Percentiles rank a stretch among this genome's conserved stretches.
phyloP scores from a whole-genome alignment of 768 basidiomycete genomes.

The Atractiella rhizophila region DNA sequence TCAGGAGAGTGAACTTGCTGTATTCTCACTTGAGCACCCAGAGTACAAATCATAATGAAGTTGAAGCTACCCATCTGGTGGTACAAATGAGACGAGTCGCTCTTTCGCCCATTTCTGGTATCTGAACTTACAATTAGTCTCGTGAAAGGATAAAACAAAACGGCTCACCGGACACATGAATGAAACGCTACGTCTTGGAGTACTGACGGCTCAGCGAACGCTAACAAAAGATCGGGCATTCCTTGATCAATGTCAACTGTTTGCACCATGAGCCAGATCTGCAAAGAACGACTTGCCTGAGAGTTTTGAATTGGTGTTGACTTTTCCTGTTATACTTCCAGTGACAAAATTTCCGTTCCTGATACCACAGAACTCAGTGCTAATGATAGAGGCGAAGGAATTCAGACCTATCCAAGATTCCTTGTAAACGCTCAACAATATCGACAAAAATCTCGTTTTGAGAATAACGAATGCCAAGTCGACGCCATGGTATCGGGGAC shows the following conservation, averaged over 20 bases:
- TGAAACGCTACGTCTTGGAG: slow-evolving; percentile 67
- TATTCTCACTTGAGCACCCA: no score
- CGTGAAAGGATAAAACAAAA: no score
- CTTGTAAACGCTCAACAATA: slow-evolving; percentile 53
- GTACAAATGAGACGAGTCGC: slow-evolving; percentile 61
- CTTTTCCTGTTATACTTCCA: slow-evolving; percentile 45
- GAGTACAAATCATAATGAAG: no score
- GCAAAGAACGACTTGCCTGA: slow-evolving; percentile 31
- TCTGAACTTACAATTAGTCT: no score
- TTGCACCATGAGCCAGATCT: neutral
- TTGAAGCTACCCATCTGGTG: slow-evolving; percentile 84
- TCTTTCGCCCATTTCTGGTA: slow-evolving; percentile 58
- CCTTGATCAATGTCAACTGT: slow-evolving; percentile 26
- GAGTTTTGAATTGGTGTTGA: slow-evolving; percentile 50
- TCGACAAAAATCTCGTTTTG: slow-evolving; percentile 89
- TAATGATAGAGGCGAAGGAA: neutral
- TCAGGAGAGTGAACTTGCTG: slow-evolving; percentile 54
- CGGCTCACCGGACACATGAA: slow-evolving; percentile 60
- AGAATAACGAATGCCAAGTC: slow-evolving; percentile 51
- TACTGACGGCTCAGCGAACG: slow-evolving; percentile 46
- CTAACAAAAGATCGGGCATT: slow-evolving; percentile 62
- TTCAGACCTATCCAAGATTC: slow-evolving; percentile 47
- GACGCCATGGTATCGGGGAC: slow-evolving; percentile 81
- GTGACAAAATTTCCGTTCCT: slow-evolving; percentile 45
- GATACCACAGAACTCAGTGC: no score